Conservation (phyloP, 306 rosid species). For the Prunus davidiana region DNA sequence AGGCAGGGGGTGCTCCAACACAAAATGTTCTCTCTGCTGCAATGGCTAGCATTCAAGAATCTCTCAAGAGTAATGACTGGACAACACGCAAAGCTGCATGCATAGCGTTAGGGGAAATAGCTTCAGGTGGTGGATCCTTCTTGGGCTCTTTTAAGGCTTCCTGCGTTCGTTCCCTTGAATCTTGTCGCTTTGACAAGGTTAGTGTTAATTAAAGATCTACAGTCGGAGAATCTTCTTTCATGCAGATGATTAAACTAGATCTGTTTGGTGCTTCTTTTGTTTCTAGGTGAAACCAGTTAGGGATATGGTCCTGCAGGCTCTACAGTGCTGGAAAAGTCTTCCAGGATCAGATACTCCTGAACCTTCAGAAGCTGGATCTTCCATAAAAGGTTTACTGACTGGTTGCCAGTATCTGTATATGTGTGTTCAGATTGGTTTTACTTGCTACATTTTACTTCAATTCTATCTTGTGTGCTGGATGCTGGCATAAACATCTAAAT, state of each 20-base stretch:
- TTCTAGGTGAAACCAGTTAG: slow-evolving; percentile 87
- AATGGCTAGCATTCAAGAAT: slow-evolving; percentile 61
- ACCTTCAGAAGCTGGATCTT: slow-evolving; percentile 82
- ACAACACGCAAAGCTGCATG: slow-evolving; percentile 88
- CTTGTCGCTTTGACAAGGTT: slow-evolving; percentile 93
- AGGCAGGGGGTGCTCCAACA: slow-evolving; percentile 83
- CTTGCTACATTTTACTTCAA: neutral
- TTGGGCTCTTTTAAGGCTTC: slow-evolving; percentile 54
- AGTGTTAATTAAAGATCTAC: neutral
- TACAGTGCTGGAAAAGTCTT: slow-evolving; percentile 71
- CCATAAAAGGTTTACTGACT: slow-evolving; percentile 58
- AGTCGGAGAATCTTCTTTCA: slow-evolving; percentile 3
- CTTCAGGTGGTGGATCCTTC: slow-evolving; percentile 50
- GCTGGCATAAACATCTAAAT: neutral
- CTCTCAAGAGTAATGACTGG: slow-evolving; percentile 74
- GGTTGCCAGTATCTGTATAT: slow-evolving; percentile 1
- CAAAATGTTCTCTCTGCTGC: slow-evolving; percentile 55
- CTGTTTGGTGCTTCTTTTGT: slow-evolving; percentile 6
- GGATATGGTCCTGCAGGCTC: slow-evolving; percentile 70
- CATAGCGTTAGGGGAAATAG: slow-evolving; percentile 63
- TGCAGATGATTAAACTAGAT: slow-evolving; percentile 7
- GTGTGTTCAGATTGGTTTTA: slow-evolving; percentile 8
- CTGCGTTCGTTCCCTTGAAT: slow-evolving; percentile 60
- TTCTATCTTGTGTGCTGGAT: neutral
- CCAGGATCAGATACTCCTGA: slow-evolving; percentile 53